phyloP scores from a whole-genome alignment of 75 land plant species.

The Adiantum capillusveneris region DNA sequence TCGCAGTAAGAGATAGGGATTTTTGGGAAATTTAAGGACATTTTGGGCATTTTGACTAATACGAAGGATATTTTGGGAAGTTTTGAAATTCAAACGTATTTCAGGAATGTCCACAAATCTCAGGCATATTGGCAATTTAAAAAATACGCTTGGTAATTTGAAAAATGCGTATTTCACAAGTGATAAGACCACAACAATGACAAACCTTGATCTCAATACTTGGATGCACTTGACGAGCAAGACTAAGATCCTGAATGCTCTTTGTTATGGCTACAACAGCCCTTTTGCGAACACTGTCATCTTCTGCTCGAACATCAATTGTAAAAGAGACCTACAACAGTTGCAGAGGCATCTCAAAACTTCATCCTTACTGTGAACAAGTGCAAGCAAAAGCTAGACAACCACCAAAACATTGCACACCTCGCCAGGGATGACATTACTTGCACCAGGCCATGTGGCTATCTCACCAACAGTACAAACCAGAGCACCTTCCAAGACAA shows the following conservation, averaged over 20 bases:
- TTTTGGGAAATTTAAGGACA: too few species aligned
- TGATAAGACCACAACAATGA: too few species aligned
- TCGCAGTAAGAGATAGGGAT: too few species aligned
- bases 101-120: too few species aligned
- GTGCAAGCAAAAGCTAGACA: background rate
- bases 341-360: too few species aligned
- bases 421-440: slow-evolving; percentile 99
- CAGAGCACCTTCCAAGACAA: slow-evolving; percentile 52
- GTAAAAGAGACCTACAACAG: slow-evolving; percentile 86
- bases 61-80: too few species aligned
- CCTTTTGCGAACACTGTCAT: slow-evolving; percentile 58
- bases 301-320: slow-evolving; percentile 75
- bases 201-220: slow-evolving; percentile 71
- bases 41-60: too few species aligned
- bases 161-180: too few species aligned
- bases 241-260: slow-evolving; percentile 46
- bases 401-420: slow-evolving; percentile 11
- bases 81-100: too few species aligned
- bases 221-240: slow-evolving; percentile 61
- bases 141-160: too few species aligned
- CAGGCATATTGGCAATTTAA: too few species aligned
- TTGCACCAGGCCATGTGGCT: slow-evolving; percentile 91
- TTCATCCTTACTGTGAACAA: too few species aligned
- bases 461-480: slow-evolving; percentile 99
- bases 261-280: slow-evolving; percentile 43